A percentile compares a stretch with the other conserved stretches of the same genome.
Conservation (phyloP, 345 rosid species). For the Hibiscus syriacus region DNA sequence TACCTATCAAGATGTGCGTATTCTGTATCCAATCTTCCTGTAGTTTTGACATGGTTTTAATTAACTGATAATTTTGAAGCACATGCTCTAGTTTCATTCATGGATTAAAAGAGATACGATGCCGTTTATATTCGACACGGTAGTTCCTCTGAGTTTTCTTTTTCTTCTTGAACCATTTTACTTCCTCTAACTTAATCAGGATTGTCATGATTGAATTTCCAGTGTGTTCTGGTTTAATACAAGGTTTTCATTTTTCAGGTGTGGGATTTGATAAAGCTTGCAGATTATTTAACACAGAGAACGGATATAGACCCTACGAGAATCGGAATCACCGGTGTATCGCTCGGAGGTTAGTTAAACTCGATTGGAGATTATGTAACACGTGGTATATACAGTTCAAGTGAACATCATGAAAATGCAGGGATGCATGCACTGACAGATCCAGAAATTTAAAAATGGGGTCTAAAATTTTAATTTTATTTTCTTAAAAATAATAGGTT, state of each 20-base stretch:
- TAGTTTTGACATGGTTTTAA: too few species aligned
- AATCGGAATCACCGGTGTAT: slow-evolving; percentile 90
- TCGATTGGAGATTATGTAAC: neutral
- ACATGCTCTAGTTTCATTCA: slow-evolving; percentile 85
- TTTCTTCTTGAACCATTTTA: too few species aligned
- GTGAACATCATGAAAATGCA: slow-evolving; percentile 23
- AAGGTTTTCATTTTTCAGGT: slow-evolving; percentile 32
- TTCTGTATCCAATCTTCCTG: neutral
- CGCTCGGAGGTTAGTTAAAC: slow-evolving; percentile 75
- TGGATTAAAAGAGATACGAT: slow-evolving; percentile 82
- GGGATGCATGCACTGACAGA: too few species aligned
- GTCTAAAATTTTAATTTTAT: too few species aligned
- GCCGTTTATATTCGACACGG: slow-evolving; percentile 89
- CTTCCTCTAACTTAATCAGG: too few species aligned
- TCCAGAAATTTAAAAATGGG: too few species aligned
- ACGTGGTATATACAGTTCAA: neutral
- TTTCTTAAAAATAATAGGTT: too few species aligned
- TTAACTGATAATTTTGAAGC: too few species aligned
- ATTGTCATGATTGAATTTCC: too few species aligned
- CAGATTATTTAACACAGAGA: slow-evolving; percentile 69
- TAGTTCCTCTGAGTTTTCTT: too few species aligned
- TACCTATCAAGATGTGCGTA: slow-evolving; percentile 55
- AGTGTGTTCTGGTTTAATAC: slow-evolving; percentile 4
- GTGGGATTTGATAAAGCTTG: slow-evolving; percentile 88
- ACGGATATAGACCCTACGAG: slow-evolving; percentile 65